Conservation (phyloP, 805 yeast genomes). For the Grigorovia transvaalensis region DNA sequence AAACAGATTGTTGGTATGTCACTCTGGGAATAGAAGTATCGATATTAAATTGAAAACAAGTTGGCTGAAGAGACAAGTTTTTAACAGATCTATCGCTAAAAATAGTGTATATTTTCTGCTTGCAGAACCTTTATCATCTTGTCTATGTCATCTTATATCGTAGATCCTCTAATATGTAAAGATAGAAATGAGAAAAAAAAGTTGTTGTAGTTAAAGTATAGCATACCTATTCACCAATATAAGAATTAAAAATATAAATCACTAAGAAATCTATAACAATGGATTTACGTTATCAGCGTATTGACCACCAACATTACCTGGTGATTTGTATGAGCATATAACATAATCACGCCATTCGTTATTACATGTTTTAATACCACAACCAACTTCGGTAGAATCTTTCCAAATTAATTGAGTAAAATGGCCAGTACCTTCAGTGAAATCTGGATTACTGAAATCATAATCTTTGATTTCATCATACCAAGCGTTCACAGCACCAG, state of each 20-base stretch:
- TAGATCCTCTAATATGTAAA: too few species aligned
- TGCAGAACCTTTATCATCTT: too few species aligned
- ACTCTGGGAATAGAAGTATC: too few species aligned
- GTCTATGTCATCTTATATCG: too few species aligned
- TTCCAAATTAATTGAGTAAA: constrained; percentile 75
- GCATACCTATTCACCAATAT: not conserved
- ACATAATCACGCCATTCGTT: constrained; percentile 48
- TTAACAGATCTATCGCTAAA: too few species aligned
- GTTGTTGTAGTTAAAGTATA: too few species aligned
- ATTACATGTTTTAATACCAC: constrained; percentile 56
- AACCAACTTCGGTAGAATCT: constrained; percentile 49
- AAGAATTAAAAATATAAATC: not conserved
- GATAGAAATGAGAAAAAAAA: too few species aligned
- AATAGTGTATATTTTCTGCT: too few species aligned
- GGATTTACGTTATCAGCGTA: constrained; percentile 32
- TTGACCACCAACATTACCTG: constrained; percentile 58
- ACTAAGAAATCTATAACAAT: not conserved
- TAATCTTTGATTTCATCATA: constrained; percentile 52
- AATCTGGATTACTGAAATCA: constrained; percentile 41
- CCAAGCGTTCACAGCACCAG: constrained; percentile 57
- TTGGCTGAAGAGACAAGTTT: too few species aligned
- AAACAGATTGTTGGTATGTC: too few species aligned
- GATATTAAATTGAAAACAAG: too few species aligned
- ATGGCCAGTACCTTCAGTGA: constrained; percentile 44
- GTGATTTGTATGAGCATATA: constrained; percentile 63